Conservation (phyloP, 192 early-diverging fungal genomes). For the Coemansia sp. region DNA sequence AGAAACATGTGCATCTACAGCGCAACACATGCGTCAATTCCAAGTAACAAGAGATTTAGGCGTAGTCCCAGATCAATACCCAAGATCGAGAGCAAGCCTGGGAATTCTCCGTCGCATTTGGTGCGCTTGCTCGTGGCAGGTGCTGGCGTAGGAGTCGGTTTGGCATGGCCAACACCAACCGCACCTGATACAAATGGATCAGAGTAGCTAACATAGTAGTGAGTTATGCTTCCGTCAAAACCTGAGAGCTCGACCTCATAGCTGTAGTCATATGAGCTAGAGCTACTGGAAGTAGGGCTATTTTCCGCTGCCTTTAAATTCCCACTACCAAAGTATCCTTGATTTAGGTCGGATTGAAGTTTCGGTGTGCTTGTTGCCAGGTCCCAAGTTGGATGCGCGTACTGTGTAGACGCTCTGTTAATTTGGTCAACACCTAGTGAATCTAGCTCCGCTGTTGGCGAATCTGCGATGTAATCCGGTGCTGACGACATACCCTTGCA, state of each 20-base stretch:
- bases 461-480: neutral
- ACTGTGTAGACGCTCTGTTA: neutral
- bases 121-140: constrained; percentile 6
- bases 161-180: constrained; percentile 27
- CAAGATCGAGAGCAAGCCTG: constrained; percentile 33
- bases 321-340: neutral
- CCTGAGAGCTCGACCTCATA: constrained; percentile 42
- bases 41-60: constrained; percentile 32
- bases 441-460: neutral
- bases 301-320: neutral
- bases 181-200: constrained; percentile 42
- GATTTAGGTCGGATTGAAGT: neutral
- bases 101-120: constrained; percentile 29
- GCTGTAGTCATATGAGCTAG: constrained; percentile 34
- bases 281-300: constrained; percentile 3
- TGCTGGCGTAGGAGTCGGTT: constrained; percentile 24
- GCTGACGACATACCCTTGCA: neutral
- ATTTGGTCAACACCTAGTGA: neutral
- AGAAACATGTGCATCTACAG: constrained; percentile 10
- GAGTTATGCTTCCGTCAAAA: constrained; percentile 34
- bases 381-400: neutral
- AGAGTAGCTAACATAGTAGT: constrained; percentile 51
- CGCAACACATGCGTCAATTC: constrained; percentile 42
- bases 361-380: neutral
- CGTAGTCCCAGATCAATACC: constrained; percentile 35